Evolutionary conservation across 2,329 filamentous ascomycete species (phyloP), one percentile per base, ranked within the genome.

Genomic region (Alternaria gansuensis): DNA sequence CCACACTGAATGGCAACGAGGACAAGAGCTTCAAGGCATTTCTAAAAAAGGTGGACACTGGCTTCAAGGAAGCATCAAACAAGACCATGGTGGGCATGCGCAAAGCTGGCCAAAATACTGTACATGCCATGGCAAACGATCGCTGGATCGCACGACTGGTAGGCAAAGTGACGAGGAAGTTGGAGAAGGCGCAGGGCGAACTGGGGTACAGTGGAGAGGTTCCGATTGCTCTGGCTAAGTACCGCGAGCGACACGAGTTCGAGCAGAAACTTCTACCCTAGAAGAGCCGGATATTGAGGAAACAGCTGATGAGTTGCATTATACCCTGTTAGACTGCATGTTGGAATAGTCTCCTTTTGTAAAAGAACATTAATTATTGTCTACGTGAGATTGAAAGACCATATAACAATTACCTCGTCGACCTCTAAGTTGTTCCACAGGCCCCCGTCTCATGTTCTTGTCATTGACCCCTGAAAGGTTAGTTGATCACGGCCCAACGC

Each of bases 111-210:
- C 78, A 82, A 1, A 79, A 70, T 34, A 77, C 75, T 9, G 72
- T 73, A 40, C 70, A 68, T 54, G 80, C 78, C 1, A 76, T 83
- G 34, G 80, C 82, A 4, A 85, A 85, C 64, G 83, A 85, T 66
- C 74, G 81, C 21, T 85, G 83, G 82, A 84, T 85, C 64, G 83
- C 83, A 34, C 82, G 80, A 67, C 66, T 85, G 62, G 82, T 85
- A 0, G 83, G 83, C 4, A 84, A 82, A 60, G 72, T 83, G 4
- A 82, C 81, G 56, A 75, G 73, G 59, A 83, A 81, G 66, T 57
- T 84, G 50, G 82, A 84, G 70, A 78, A 75, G 24, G 80, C 79
- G 33, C 79, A 81, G 57, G 83, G 83, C 0, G 82, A 84, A 69
- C 69, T 83, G 1, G 83, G 83, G 1, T 85, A 84, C 62, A 80